Evolutionary conservation across 2,329 filamentous ascomycete genomes (phyloP).

Genomic region (Colletotrichum tabaci): DNA sequence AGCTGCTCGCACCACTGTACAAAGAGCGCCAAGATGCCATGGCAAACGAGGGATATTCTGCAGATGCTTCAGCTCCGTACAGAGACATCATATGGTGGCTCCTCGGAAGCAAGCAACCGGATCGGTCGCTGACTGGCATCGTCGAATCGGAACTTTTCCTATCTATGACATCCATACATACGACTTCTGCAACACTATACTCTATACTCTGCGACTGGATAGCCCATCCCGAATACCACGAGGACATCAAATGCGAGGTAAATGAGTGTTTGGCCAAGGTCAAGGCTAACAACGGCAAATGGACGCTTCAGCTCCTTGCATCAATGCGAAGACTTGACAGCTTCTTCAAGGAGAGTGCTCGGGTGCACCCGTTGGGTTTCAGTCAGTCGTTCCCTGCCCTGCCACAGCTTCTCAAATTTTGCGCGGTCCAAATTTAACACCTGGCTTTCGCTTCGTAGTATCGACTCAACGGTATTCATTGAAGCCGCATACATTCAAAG

Average conservation of each 20-base stretch:
- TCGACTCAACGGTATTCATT: neutral
- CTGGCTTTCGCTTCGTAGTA: neutral
- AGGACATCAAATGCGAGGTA: neutral
- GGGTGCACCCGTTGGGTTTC: neutral
- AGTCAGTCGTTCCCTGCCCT: neutral
- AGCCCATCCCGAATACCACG: conserved; percentile 17
- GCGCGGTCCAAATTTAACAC: no score
- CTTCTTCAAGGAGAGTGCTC: conserved; percentile 17
- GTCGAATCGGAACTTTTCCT: neutral
- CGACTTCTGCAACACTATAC: conserved; percentile 1
- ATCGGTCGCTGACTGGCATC: conserved; percentile 3
- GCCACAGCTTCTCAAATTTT: neutral
- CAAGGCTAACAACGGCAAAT: neutral
- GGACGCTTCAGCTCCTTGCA: conserved; percentile 13
- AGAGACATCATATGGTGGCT: conserved; percentile 12
- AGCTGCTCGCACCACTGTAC: neutral
- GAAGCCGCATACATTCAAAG: neutral
- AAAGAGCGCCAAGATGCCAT: conserved; percentile 1
- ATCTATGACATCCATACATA: conserved; percentile 15
- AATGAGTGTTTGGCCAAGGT: neutral
- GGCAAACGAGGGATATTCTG: neutral
- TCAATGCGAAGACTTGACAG: conserved; percentile 16
- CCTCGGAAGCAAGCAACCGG: neutral
- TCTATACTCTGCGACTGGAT: conserved; percentile 15
- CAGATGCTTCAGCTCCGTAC: neutral